phyloP scores from a whole-genome alignment of 306 rosid species.

The Prunus davidiana region DNA sequence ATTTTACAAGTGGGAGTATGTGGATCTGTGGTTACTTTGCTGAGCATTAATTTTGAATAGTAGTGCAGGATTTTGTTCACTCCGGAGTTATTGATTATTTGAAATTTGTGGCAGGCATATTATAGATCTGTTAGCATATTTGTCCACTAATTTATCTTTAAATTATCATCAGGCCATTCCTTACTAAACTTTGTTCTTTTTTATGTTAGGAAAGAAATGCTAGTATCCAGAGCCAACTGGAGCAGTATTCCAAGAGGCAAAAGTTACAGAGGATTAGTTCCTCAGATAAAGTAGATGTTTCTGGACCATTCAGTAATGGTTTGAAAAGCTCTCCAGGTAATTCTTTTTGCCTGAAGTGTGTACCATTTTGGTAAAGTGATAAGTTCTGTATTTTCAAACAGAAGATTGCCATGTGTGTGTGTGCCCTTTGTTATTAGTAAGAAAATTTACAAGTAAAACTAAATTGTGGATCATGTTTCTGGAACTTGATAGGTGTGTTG shows the following conservation, averaged over 20 bases:
- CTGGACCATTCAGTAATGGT: conserved; percentile 28
- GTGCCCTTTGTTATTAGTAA: not conserved
- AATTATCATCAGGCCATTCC: not conserved
- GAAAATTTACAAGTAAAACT: not conserved
- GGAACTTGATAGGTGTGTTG: not conserved
- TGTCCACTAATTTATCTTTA: not conserved
- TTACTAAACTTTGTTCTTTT: not conserved
- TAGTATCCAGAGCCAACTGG: conserved; percentile 38
- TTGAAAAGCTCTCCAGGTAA: conserved; percentile 58
- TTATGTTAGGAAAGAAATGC: conserved; percentile 53
- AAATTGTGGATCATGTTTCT: not conserved
- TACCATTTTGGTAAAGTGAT: conserved; percentile 1
- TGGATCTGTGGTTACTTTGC: not conserved
- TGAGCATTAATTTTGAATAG: not conserved
- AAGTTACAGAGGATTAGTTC: conserved; percentile 52
- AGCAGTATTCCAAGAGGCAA: conserved; percentile 40
- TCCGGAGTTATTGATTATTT: not conserved
- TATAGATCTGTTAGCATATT: not conserved
- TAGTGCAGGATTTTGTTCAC: not conserved
- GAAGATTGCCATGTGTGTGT: not conserved
- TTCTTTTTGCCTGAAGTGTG: conserved; percentile 8
- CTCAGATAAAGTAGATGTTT: conserved; percentile 45
- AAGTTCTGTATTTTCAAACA: conserved; percentile 1
- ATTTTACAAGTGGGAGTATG: not conserved
- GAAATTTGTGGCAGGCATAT: not conserved